phyloP scores from a whole-genome alignment of 2,329 filamentous ascomycete genomes.

The Alternaria angustiovoidea region DNA sequence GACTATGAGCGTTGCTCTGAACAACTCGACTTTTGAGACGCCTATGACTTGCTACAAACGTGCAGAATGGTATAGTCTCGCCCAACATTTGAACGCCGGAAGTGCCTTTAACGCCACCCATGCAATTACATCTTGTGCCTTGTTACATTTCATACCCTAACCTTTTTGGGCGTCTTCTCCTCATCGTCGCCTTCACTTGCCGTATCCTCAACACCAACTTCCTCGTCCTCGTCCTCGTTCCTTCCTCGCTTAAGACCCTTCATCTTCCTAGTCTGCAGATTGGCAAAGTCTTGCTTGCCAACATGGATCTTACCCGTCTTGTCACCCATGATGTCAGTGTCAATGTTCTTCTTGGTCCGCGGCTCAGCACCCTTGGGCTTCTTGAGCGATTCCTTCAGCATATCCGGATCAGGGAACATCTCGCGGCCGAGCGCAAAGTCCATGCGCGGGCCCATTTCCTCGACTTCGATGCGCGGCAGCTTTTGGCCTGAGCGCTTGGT shows the following conservation, averaged over 20 bases:
- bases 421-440: conserved; percentile 87
- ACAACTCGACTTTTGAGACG: conserved; percentile 12
- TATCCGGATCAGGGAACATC: conserved; percentile 77
- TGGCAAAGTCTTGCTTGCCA: conserved; percentile 84
- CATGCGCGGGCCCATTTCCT: conserved; percentile 94
- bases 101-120: conserved; percentile 41
- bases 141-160: conserved; percentile 22
- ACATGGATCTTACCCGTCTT: conserved; percentile 94
- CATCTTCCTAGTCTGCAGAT: conserved; percentile 97
- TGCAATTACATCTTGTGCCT: conserved; percentile 24
- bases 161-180: conserved; percentile 39
- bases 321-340: conserved; percentile 89
- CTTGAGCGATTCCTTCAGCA: conserved; percentile 90
- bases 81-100: conserved; percentile 26
- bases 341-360: conserved; percentile 94
- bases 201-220: conserved; percentile 30
- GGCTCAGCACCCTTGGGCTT: conserved; percentile 79
- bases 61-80: conserved; percentile 36
- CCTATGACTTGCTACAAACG: conserved; percentile 11
- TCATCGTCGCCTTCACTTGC: conserved; percentile 30
- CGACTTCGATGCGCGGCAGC: conserved; percentile 88
- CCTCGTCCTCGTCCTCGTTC: conserved; percentile 39
- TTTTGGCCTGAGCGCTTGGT: conserved; percentile 88
- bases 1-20: background rate
- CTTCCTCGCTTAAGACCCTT: conserved; percentile 92